A percentile compares a stretch with the other conserved stretches of the same genome.
phyloP scores from a whole-genome alignment of 2,329 filamentous ascomycete genomes.

The Chrysoporthe cubensis region DNA sequence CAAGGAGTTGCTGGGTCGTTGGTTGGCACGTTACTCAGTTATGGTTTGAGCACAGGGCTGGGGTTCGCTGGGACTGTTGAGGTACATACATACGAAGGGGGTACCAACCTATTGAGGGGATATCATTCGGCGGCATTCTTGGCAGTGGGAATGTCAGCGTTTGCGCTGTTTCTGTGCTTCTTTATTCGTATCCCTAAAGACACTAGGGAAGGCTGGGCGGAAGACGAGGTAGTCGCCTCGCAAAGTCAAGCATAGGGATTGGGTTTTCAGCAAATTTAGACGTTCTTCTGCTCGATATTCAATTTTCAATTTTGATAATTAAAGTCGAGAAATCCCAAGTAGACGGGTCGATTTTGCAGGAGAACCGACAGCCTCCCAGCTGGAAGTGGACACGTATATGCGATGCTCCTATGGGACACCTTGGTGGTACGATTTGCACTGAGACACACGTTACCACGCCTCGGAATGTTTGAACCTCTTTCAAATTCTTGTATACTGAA shows the following conservation, averaged over 20 bases:
- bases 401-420: no score
- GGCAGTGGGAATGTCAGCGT: background rate
- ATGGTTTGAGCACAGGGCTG: conserved; percentile 39
- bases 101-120: background rate
- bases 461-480: no score
- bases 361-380: no score
- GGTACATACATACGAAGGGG: conserved; percentile 27
- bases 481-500: no score
- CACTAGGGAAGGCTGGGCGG: background rate
- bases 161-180: background rate
- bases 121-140: conserved; percentile 3
- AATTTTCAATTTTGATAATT: no score
- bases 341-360: no score
- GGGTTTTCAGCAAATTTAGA: no score
- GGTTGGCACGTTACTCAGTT: conserved; percentile 45
- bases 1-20: conserved; percentile 56
- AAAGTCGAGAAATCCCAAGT: no score
- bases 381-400: no score
- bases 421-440: no score
- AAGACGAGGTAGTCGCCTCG: background rate
- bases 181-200: conserved; percentile 7
- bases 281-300: no score
- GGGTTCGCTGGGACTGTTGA: conserved; percentile 43
- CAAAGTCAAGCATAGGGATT: background rate
- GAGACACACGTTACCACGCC: no score